Percentiles rank a stretch among this genome's conserved stretches.
These are phyloP conservation scores for Talaromyces sp. DNA, from an alignment of 2,329 filamentous ascomycete species.

Conservation along the genomic window DNA sequence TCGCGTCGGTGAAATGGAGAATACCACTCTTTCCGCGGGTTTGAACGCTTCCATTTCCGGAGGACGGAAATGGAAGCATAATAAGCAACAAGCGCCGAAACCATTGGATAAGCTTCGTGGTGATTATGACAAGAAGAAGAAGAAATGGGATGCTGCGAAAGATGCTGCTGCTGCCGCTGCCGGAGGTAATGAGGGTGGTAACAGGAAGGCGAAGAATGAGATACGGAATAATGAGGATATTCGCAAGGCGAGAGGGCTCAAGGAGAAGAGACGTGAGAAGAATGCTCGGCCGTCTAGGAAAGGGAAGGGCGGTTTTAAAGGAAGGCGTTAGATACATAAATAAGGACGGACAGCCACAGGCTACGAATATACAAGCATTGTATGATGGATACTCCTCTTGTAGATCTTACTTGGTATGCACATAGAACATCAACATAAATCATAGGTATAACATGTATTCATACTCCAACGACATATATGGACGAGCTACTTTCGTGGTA, in stretches of 20 bases:
- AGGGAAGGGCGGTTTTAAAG: constrained; percentile 31
- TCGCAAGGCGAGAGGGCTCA: constrained; percentile 69
- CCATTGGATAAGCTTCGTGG: constrained; percentile 86
- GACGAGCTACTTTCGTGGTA: background rate
- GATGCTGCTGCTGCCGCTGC: constrained; percentile 38
- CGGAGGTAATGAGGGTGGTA: constrained; percentile 22
- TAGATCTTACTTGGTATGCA: background rate
- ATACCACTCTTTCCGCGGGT: constrained; percentile 33
- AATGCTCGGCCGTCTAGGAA: constrained; percentile 75
- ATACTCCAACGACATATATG: background rate
- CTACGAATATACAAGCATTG: background rate
- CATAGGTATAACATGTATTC: background rate
- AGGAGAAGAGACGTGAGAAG: constrained; percentile 76
- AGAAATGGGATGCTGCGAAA: constrained; percentile 84
- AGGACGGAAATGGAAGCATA: constrained; percentile 70
- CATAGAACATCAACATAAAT: background rate
- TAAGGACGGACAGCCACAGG: background rate
- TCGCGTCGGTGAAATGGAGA: constrained; percentile 74
- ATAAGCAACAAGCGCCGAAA: constrained; percentile 81
- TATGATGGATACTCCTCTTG: background rate
- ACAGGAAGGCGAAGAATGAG: constrained; percentile 71
- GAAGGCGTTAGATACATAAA: background rate
- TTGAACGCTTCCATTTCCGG: constrained; percentile 39
- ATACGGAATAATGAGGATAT: constrained; percentile 79
- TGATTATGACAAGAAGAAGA: constrained; percentile 86